A percentile compares a stretch with the other conserved stretches of the same genome.
These are phyloP conservation scores for Lipomyces starkeyi DNA, from an alignment of 805 yeast species.

Conservation along the genomic window DNA sequence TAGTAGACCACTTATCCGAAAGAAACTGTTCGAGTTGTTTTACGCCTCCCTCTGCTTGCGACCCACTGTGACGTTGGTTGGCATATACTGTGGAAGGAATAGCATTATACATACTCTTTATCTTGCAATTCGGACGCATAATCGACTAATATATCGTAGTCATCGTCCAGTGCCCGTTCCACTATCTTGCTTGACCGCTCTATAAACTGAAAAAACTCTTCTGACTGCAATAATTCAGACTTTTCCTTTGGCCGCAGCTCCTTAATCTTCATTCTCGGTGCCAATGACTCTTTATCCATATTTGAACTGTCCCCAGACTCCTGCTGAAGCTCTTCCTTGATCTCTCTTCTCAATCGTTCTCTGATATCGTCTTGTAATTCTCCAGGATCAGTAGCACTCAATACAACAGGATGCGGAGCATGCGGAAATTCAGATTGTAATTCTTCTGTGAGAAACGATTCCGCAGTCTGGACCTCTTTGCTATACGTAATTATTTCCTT, in stretches of 20 bases:
- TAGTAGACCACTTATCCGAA: conserved; percentile 35
- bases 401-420: background rate
- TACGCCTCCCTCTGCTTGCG: conserved; percentile 31
- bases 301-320: background rate
- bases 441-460: conserved; percentile 16
- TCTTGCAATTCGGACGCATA: conserved; percentile 35
- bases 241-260: conserved; percentile 3
- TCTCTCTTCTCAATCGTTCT: conserved; percentile 17
- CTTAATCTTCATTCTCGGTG: background rate
- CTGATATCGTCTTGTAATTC: background rate
- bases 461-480: conserved; percentile 44
- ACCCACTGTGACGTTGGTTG: background rate
- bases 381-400: background rate
- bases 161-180: conserved; percentile 43
- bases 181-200: conserved; percentile 43
- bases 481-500: conserved; percentile 36
- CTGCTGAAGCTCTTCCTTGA: conserved; percentile 19
- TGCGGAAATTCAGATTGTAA: background rate
- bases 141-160: conserved; percentile 44
- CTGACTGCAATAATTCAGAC: conserved; percentile 8
- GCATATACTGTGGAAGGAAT: background rate
- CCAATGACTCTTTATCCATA: background rate
- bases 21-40: conserved; percentile 37
- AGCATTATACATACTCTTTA: conserved; percentile 11
- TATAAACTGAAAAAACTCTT: conserved; percentile 14